These are phyloP conservation scores for Arachis monticola DNA, from an alignment of 331 rosid species.

Conservation along the genomic window DNA sequence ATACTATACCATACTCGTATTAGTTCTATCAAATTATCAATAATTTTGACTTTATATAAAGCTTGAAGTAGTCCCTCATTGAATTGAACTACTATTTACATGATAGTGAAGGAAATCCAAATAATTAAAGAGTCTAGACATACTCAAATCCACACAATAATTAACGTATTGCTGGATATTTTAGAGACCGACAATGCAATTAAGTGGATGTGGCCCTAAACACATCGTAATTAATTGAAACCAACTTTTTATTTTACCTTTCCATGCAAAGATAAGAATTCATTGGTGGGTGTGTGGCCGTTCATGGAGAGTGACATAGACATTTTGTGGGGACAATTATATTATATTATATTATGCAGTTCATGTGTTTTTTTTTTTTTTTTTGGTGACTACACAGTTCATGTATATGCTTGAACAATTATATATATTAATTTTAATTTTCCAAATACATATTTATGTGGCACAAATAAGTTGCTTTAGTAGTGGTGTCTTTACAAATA, in stretches of 20 bases:
- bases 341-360: slow-evolving; percentile 12
- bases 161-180: slow-evolving; percentile 21
- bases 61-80: too few relatives aligned
- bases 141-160: slow-evolving; percentile 13
- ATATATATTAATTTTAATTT: not conserved
- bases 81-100: too few relatives aligned
- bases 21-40: too few relatives aligned
- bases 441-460: slow-evolving; percentile 32
- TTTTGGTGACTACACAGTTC: too few relatives aligned
- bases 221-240: slow-evolving; percentile 36
- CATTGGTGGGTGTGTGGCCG: slow-evolving; percentile 46
- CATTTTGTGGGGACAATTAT: slow-evolving; percentile 49
- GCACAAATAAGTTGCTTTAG: slow-evolving; percentile 33
- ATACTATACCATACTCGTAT: too few relatives aligned
- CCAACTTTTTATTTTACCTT: slow-evolving; percentile 45
- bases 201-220: slow-evolving; percentile 42
- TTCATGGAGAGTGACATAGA: slow-evolving; percentile 47
- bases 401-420: not conserved
- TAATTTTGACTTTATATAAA: too few relatives aligned
- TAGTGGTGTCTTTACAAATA: slow-evolving; percentile 33
- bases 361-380: slow-evolving; percentile 25
- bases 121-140: not conserved
- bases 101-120: not conserved
- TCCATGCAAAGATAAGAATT: slow-evolving; percentile 51
- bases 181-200: slow-evolving; percentile 44